phyloP scores from a whole-genome alignment of 2,329 filamentous ascomycete species.

The Seiridium unicorne region DNA sequence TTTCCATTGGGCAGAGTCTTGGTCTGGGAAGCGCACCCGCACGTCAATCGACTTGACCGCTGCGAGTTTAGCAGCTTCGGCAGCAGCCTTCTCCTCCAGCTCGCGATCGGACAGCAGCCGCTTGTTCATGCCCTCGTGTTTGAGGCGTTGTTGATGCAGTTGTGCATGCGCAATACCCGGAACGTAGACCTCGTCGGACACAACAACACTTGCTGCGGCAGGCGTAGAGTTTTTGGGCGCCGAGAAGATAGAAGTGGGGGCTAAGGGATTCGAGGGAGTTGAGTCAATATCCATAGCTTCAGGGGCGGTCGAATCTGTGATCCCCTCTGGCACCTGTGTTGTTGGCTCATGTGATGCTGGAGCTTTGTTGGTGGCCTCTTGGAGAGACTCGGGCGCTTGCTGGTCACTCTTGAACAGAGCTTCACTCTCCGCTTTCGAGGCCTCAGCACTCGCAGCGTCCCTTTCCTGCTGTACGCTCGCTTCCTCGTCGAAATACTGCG shows the following conservation, averaged over 20 bases:
- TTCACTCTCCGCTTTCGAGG: constrained; percentile 11
- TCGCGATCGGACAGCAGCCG: constrained; percentile 82
- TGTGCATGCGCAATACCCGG: constrained; percentile 75
- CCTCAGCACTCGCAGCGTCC: constrained; percentile 6
- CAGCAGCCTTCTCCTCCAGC: constrained; percentile 66
- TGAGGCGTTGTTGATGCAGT: constrained; percentile 68
- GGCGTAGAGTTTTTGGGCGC: constrained; percentile 75
- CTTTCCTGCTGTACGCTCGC: constrained; percentile 24
- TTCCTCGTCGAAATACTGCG: constrained; percentile 66
- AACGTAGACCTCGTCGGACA: constrained; percentile 73
- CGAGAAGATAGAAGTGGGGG: constrained; percentile 68
- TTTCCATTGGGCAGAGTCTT: constrained; percentile 72
- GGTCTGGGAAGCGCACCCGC: constrained; percentile 85
- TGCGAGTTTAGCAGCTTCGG: constrained; percentile 63
- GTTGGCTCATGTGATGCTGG: constrained; percentile 1
- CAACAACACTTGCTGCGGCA: constrained; percentile 65
- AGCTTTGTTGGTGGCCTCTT: constrained; percentile 2
- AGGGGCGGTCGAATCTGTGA: constrained; percentile 1
- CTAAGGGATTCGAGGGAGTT: constrained; percentile 31
- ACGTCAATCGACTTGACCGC: constrained; percentile 68
- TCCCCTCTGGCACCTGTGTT: neutral
- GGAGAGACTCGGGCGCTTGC: neutral
- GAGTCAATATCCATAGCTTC: constrained; percentile 27
- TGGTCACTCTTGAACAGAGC: constrained; percentile 1
- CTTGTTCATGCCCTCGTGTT: constrained; percentile 64